Evolutionary conservation across 495 filamentous ascomycete species (phyloP), one percentile per base, ranked within the genome.

Genomic region (Trichocladium uniseriatum): DNA sequence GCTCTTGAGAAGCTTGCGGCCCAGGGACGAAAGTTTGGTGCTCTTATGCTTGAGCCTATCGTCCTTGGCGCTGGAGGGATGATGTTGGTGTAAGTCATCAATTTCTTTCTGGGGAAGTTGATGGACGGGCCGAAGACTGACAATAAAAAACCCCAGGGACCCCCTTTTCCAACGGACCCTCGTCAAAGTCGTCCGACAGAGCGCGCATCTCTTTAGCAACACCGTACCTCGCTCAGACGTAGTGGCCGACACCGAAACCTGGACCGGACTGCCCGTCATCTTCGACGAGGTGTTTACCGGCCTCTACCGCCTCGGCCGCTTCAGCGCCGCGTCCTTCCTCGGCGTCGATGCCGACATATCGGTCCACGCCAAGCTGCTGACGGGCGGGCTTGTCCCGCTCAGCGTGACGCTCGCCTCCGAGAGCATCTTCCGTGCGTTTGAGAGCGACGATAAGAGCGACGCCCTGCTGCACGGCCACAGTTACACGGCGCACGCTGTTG

Each of bases 201-300:
- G 71, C 51, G 63, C 74, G 1, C 52, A 72, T 9, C 68, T 82
- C 36, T 81, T 82, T 58, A 28, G 52, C 38, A 11, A 39, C 18
- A 8, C 31, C 45, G 39, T 43, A 32, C 31, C 14, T 15, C 15
- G 3, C 11, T 5, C 18, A 1, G 18, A 14, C 2, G 1, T 14
- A 1, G 1, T 39, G 1, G 50, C 14, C 13, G 55, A 19, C 32
- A 19, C 50, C 15, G 54, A 37, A 0, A 46, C 56, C 15, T 90
- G 86, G 86, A 73, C 72, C 2, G 86, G 86, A 2, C 69, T 90
- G 16, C 86, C 86, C 0, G 66, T 90, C 24, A 73, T 90, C 59
- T 81, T 82, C 55, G 86, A 90, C 60, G 86, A 90, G 62, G 84
- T 90, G 28, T 89, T 90, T 68, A 88, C 84, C 0, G 86, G 86